Evolutionary conservation across 75 land plant species (phyloP).

Genomic region (Cryptomeria japonica): DNA sequence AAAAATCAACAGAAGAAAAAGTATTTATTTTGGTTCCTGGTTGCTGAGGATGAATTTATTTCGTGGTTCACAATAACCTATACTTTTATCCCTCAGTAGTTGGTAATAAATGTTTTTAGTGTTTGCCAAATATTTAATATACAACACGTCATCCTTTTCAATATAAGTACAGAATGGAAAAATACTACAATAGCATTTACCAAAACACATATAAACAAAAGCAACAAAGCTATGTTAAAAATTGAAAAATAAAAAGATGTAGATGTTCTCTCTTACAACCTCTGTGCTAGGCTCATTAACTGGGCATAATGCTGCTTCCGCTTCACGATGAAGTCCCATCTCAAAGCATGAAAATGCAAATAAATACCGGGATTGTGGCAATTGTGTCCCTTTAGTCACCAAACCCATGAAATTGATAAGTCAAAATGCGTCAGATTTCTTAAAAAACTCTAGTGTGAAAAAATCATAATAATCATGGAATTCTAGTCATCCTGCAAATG

Average conservation of each 20-base stretch:
- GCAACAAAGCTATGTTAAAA: neutral
- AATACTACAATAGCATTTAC: neutral
- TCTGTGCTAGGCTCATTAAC: slow-evolving; percentile 65
- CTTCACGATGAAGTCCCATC: slow-evolving; percentile 84
- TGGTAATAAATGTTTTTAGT: neutral
- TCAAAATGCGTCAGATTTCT: neutral
- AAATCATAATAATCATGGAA: neutral
- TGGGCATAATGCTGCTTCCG: slow-evolving; percentile 79
- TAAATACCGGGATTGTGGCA: slow-evolving; percentile 88
- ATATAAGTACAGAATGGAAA: neutral
- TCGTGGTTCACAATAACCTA: neutral
- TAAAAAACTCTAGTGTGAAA: neutral
- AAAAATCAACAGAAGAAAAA: neutral
- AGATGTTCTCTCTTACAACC: slow-evolving; percentile 31
- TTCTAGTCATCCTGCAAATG: neutral
- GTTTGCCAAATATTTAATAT: neutral
- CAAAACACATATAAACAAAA: neutral
- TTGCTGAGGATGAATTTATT: neutral
- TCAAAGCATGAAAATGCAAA: slow-evolving; percentile 95
- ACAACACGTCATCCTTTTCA: neutral
- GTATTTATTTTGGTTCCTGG: neutral
- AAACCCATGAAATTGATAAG: neutral
- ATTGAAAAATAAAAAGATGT: neutral
- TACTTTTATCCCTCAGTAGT: neutral
- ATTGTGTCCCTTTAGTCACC: slow-evolving; percentile 66